phyloP scores from a whole-genome alignment of 768 basidiomycete genomes.

The Phanerochaete sordida region DNA sequence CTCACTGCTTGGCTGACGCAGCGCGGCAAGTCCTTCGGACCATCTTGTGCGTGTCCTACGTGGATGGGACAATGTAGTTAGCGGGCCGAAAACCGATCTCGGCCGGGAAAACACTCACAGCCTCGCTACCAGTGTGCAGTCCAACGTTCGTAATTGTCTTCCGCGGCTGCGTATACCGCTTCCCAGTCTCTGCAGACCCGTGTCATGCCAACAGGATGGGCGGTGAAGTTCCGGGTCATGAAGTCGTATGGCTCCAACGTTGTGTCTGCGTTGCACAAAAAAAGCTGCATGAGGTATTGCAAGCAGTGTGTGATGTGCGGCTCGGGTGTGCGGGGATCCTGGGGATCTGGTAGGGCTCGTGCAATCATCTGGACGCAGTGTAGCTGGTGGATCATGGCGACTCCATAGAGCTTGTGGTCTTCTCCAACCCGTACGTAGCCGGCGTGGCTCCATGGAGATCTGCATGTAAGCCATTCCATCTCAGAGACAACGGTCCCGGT shows the following conservation, averaged over 20 bases:
- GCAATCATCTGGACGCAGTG: conserved; percentile 9
- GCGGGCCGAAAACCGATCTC: too few relatives aligned
- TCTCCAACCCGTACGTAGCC: conserved; percentile 7
- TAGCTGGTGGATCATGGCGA: conserved; percentile 15
- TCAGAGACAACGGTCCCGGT: not conserved
- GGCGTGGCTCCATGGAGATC: not conserved
- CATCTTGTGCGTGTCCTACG: too few relatives aligned
- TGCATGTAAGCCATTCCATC: not conserved
- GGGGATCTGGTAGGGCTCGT: not conserved
- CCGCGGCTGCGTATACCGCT: not conserved
- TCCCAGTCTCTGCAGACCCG: not conserved
- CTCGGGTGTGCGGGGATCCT: too few relatives aligned
- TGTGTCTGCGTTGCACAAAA: conserved; percentile 18
- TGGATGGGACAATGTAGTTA: too few relatives aligned
- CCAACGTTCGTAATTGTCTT: not conserved
- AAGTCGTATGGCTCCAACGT: conserved; percentile 15
- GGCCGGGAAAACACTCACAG: too few relatives aligned
- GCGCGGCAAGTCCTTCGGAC: too few relatives aligned
- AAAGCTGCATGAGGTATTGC: conserved; percentile 16
- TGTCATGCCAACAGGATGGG: not conserved
- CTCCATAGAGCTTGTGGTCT: conserved; percentile 8
- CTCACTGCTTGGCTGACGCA: too few relatives aligned
- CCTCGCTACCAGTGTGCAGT: too few relatives aligned
- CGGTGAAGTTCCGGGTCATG: not conserved
- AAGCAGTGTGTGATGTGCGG: conserved; percentile 19